Percentiles rank a stretch among this genome's conserved stretches.
Evolutionary conservation across 805 yeast genomes (phyloP).

Genomic region (Ogataea saltuana): DNA sequence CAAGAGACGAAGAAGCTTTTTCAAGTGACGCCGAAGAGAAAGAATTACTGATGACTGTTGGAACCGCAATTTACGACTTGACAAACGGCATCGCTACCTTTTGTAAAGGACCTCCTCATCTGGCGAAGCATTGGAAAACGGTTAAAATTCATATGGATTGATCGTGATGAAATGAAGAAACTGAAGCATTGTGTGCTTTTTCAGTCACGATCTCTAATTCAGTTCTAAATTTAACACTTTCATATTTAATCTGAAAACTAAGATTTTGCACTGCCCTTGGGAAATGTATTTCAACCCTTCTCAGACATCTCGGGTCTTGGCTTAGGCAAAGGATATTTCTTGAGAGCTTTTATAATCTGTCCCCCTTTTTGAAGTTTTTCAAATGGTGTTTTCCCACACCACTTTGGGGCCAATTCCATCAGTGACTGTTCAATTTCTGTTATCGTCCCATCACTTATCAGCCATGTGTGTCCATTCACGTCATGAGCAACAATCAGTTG

Average conservation of each 20-base stretch:
- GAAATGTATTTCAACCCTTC: neutral
- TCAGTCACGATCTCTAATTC: neutral
- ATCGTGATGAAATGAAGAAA: neutral
- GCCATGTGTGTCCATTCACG: neutral
- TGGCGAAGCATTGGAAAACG: constrained; percentile 11
- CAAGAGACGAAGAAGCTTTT: constrained; percentile 7
- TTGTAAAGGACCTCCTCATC: constrained; percentile 16
- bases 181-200: too few species aligned
- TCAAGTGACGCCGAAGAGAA: neutral
- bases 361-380: constrained; percentile 1
- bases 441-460: neutral
- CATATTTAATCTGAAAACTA: neutral
- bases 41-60: constrained; percentile 12
- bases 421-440: neutral
- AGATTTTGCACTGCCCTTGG: too few species aligned
- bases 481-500: neutral
- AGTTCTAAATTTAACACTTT: neutral
- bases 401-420: neutral
- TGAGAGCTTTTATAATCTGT: neutral
- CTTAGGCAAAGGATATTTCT: neutral
- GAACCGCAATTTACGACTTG: constrained; percentile 13
- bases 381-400: neutral
- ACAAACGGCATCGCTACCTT: constrained; percentile 13
- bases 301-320: neutral
- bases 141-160: constrained; percentile 12